Percentiles rank a stretch among this genome's conserved stretches.
phyloP scores from a whole-genome alignment of 2,329 filamentous ascomycete genomes.

The Botryotinia globosa region DNA sequence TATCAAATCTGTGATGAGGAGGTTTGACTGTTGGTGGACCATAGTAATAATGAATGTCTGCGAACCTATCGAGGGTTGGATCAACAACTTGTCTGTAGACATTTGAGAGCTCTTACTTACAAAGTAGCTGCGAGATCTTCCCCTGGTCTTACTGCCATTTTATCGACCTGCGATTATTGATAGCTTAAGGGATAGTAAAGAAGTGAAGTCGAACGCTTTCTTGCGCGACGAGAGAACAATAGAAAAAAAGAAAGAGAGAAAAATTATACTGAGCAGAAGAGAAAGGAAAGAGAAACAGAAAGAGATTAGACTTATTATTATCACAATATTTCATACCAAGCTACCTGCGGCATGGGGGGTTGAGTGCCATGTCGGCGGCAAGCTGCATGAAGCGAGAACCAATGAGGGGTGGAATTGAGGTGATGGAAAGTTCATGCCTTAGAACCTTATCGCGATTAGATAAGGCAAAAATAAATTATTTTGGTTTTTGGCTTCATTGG shows the following conservation, averaged over 20 bases:
- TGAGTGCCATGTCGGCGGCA: constrained; percentile 16
- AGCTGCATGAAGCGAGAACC: constrained; percentile 14
- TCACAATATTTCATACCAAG: neutral
- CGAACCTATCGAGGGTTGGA: constrained; percentile 54
- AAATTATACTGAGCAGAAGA: neutral
- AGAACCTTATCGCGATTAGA: constrained; percentile 18
- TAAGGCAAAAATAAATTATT: constrained; percentile 22
- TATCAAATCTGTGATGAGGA: constrained; percentile 77
- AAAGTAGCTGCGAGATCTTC: constrained; percentile 53
- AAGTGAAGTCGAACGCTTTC: neutral
- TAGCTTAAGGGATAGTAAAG: neutral
- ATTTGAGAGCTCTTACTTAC: constrained; percentile 43
- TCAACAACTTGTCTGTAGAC: neutral
- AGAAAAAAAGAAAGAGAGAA: neutral
- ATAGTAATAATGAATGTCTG: constrained; percentile 78
- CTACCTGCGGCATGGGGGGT: constrained; percentile 18
- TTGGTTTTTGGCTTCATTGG: neutral
- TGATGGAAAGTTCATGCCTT: constrained; percentile 9
- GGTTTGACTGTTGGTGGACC: constrained; percentile 63
- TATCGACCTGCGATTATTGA: constrained; percentile 22
- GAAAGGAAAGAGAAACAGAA: neutral
- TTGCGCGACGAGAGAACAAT: neutral
- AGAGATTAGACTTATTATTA: constrained; percentile 5
- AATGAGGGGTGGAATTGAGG: constrained; percentile 9
- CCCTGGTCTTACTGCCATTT: constrained; percentile 49